phyloP scores from a whole-genome alignment of 179 eudicot genomes.

The Pouteria campechiana region DNA sequence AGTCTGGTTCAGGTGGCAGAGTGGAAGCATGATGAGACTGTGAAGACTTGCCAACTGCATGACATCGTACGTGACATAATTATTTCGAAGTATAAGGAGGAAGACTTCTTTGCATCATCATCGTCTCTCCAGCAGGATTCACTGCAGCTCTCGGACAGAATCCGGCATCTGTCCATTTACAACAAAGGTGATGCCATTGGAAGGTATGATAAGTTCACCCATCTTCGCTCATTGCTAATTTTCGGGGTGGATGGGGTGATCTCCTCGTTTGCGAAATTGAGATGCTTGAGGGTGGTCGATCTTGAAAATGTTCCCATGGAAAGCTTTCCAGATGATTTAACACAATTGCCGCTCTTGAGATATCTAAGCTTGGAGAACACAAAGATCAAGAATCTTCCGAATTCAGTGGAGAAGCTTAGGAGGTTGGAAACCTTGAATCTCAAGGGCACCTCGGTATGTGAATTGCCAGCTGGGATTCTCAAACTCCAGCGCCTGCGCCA shows the following conservation, averaged over 20 bases:
- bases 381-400: slow-evolving; percentile 29
- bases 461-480: slow-evolving; percentile 13
- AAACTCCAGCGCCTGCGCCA: slow-evolving; percentile 16
- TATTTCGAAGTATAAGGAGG: slow-evolving; percentile 17
- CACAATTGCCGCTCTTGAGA: slow-evolving; percentile 34
- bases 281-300: slow-evolving; percentile 37
- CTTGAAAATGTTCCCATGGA: slow-evolving; percentile 21
- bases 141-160: slow-evolving; percentile 1
- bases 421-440: slow-evolving; percentile 30
- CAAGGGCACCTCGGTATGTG: slow-evolving; percentile 10
- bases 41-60: slow-evolving; percentile 29
- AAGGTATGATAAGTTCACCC: slow-evolving; percentile 2
- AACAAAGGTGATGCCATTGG: slow-evolving; percentile 8
- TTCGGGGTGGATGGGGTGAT: slow-evolving; percentile 10
- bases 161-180: slow-evolving; percentile 12
- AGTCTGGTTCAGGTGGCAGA: slow-evolving; percentile 36
- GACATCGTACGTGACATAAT: slow-evolving; percentile 52
- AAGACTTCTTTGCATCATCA: slow-evolving; percentile 13
- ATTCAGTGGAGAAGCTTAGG: slow-evolving; percentile 29
- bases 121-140: slow-evolving; percentile 9
- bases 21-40: slow-evolving; percentile 21
- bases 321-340: slow-evolving; percentile 26
- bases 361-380: slow-evolving; percentile 35
- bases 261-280: slow-evolving; percentile 23
- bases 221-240: slow-evolving; percentile 23